A percentile compares a stretch with the other conserved stretches of the same genome.
Evolutionary conservation across 768 basidiomycete genomes (phyloP).

Genomic region (Mycena vulgaris): DNA sequence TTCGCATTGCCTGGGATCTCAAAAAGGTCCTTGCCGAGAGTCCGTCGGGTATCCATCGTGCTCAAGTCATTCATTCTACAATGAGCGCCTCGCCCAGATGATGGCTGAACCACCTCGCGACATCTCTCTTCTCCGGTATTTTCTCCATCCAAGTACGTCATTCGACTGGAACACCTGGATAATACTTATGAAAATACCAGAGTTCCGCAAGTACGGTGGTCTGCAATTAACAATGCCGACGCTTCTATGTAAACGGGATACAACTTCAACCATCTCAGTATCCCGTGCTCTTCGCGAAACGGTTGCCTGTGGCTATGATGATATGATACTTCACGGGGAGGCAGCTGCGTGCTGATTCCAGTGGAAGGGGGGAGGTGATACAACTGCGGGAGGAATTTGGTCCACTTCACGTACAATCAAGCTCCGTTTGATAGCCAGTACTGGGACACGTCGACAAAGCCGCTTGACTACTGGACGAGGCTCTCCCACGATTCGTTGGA

Average conservation of each 20-base stretch:
- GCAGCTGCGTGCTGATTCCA: no score
- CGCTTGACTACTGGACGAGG: not conserved
- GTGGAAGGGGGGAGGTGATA: no score
- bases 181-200: slow-evolving; percentile 13
- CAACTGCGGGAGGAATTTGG: not conserved
- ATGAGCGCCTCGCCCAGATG: slow-evolving; percentile 47
- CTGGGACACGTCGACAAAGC: slow-evolving; percentile 6
- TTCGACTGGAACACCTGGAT: not conserved
- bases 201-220: not conserved
- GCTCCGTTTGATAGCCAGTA: not conserved
- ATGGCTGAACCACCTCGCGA: slow-evolving; percentile 48
- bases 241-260: no score
- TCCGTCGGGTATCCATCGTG: slow-evolving; percentile 20
- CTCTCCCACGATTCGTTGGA: no score
- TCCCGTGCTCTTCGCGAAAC: no score
- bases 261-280: no score
- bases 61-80: slow-evolving; percentile 43
- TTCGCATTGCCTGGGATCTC: slow-evolving; percentile 47
- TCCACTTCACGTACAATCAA: slow-evolving; percentile 3
- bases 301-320: not conserved
- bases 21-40: slow-evolving; percentile 39
- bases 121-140: slow-evolving; percentile 48
- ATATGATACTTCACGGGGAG: slow-evolving; percentile 8
- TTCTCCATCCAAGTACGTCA: slow-evolving; percentile 48
- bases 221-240: no score